Percentiles rank a stretch among this genome's conserved stretches.
These are phyloP conservation scores for Sporothrix luriei DNA, from an alignment of 2,329 filamentous ascomycete species.

Conservation along the genomic window DNA sequence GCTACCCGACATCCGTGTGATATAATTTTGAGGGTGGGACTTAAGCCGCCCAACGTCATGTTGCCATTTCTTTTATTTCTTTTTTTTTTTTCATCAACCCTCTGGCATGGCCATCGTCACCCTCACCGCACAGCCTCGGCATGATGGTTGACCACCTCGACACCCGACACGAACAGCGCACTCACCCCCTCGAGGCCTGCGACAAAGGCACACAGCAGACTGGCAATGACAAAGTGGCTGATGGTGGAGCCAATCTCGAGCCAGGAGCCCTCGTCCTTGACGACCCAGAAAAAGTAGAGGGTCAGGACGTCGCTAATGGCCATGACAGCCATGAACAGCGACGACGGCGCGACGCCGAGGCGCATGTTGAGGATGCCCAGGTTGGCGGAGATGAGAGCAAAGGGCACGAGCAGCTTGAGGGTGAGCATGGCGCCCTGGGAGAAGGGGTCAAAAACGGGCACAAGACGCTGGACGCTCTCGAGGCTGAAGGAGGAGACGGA, in stretches of 20 bases:
- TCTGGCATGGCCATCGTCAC: neutral
- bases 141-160: slow-evolving; percentile 59
- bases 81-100: too few species aligned
- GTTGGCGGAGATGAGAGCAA: slow-evolving; percentile 88
- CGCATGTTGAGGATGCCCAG: slow-evolving; percentile 88
- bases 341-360: slow-evolving; percentile 80
- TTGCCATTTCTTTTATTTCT: too few species aligned
- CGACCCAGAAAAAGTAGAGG: slow-evolving; percentile 96
- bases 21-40: neutral
- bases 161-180: slow-evolving; percentile 76
- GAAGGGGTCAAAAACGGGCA: slow-evolving; percentile 93
- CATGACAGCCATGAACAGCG: slow-evolving; percentile 93
- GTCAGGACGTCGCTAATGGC: slow-evolving; percentile 88
- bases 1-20: neutral
- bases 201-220: slow-evolving; percentile 85
- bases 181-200: slow-evolving; percentile 83
- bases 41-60: neutral
- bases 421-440: slow-evolving; percentile 84
- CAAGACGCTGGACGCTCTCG: slow-evolving; percentile 81
- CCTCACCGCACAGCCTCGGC: neutral
- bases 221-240: slow-evolving; percentile 92
- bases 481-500: slow-evolving; percentile 92
- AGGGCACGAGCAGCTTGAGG: slow-evolving; percentile 89
- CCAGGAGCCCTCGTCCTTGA: slow-evolving; percentile 95
- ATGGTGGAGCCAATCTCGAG: slow-evolving; percentile 97